Base-by-base conservation (phyloP, 2,329 filamentous ascomycete species). In the Diplodia intermedia region DNA sequence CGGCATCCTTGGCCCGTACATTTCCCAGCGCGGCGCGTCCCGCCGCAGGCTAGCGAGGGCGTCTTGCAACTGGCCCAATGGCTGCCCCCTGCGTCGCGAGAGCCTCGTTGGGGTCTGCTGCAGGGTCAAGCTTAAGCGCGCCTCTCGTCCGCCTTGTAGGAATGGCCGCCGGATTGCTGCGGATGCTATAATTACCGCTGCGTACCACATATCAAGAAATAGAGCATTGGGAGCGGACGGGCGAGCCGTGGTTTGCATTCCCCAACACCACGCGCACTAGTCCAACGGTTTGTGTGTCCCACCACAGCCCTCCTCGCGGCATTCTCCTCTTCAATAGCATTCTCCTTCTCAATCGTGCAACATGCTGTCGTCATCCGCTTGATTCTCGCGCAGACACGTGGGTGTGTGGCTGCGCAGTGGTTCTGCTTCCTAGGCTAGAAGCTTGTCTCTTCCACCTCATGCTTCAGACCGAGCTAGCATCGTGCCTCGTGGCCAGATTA, bases 21-120 rank as follows among this genome's bases (percentile, higher is more conserved):
- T 33, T 7, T 33, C 31, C 31, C 31, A 33, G 31, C 31, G 31
- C 54, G 54, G 54, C 54, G 54, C 54, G 54, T 56, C 54, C 54
- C 54, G 54, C 54, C 8, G 31, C n/a, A 38, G 18, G 15, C 18
- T 18, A 29, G 31, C 31, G 31, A 33, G 31, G 31, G 31, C 31
- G 31, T 33, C 47, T 18, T 43, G 18, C 33, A 26, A 36, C 40
- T 43, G 20, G 55, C 7, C 55, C 55, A 60, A 60, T 47, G 36
- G 26, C 43, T 29, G 55, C 55, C 55, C 31, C 55, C 52, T 26
- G 23, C 18, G 43, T 20, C 43, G 8, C n/a, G 43, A 47, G 50
- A 14, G 54, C 31, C 54, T 62, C 26, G 57, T 62, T 62, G 57
- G 40, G 57, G 57, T 47, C 55, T 23, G 54, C 54, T 47, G 26